Base-by-base conservation (phyloP, 805 yeast genomes). In the Suhomyces vadensis region DNA sequence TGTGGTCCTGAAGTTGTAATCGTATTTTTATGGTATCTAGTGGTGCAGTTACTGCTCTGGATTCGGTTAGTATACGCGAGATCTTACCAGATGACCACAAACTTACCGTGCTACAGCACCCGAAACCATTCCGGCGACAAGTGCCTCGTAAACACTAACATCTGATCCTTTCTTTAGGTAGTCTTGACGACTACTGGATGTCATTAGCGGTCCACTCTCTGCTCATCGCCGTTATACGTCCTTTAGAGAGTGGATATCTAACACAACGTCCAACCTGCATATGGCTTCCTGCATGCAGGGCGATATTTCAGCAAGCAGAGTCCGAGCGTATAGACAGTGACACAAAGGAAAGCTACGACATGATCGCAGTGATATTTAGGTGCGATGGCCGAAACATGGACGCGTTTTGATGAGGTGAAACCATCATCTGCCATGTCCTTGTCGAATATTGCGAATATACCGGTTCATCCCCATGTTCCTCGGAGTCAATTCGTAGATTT, bases 21-120 rank as follows among this genome's bases (percentile, higher is more conserved):
- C 95, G 69, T 51, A 87, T 87, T 62, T 88, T 88, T 42, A 87
- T 61, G 10, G 87, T 83, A 54, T 87, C 96, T 31, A 88, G 64
- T 3, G 96, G 96, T 1, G 96, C 91, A 1, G 85, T 77, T 17
- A 78, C 62, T 42, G 79, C 78, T 45, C 88, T 78, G 10, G 4
- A 27, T 5, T 7, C 11, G 16, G 33, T 29, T 29, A 29, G 33
- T 29, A 29, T 29, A n/a, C 8, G 33, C 11, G 8, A n/a, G 16
- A 13, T 5, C 27, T 25, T 13, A 7, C 9, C 31, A 3, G 8
- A 13, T 17, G 31, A n/a, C n/a, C n/a, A n/a, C n/a, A n/a, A 2
- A 55, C 73, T 39, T 63, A 63, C 74, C 73, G 55, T 20, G 77
- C 73, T 1, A 74, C 64, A 2, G 75, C 77, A 9, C 95, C 95